phyloP scores from a whole-genome alignment of 805 yeast species.

The Candida chauliodis region DNA sequence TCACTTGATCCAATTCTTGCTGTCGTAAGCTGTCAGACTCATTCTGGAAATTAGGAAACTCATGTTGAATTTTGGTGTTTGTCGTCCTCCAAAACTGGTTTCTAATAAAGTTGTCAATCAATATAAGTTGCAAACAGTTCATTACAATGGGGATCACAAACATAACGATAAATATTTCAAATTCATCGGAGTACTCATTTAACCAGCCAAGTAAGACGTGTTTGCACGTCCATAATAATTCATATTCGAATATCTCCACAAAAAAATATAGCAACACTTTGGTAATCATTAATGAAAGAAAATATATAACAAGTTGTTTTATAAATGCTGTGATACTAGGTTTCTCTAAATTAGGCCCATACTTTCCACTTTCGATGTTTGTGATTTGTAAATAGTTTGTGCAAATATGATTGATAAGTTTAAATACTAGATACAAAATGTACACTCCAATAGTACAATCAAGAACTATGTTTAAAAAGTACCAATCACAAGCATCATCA shows the following conservation, averaged over 20 bases:
- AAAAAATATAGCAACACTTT: conserved; percentile 59
- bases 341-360: conserved; percentile 60
- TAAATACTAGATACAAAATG: conserved; percentile 55
- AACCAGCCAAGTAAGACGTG: conserved; percentile 81
- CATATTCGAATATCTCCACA: conserved; percentile 63
- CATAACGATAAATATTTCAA: conserved; percentile 86
- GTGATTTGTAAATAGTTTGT: conserved; percentile 40
- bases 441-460: conserved; percentile 96
- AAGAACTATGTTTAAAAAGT: conserved; percentile 79
- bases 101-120: conserved; percentile 72
- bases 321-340: conserved; percentile 50
- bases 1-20: conserved; percentile 10
- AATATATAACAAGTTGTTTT: conserved; percentile 70
- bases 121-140: conserved; percentile 70
- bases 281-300: conserved; percentile 60
- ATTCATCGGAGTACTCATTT: conserved; percentile 63
- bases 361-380: conserved; percentile 52
- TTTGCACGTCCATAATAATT: conserved; percentile 51
- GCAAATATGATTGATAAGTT: conserved; percentile 39
- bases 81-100: conserved; percentile 40
- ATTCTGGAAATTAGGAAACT: conserved; percentile 9
- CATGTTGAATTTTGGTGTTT: conserved; percentile 19
- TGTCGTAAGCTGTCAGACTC: conserved; percentile 13
- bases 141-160: conserved; percentile 71
- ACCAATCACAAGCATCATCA: conserved; percentile 84